Evolutionary conservation across 495 filamentous ascomycete genomes (phyloP).

Genomic region (Echria macrotheca): DNA sequence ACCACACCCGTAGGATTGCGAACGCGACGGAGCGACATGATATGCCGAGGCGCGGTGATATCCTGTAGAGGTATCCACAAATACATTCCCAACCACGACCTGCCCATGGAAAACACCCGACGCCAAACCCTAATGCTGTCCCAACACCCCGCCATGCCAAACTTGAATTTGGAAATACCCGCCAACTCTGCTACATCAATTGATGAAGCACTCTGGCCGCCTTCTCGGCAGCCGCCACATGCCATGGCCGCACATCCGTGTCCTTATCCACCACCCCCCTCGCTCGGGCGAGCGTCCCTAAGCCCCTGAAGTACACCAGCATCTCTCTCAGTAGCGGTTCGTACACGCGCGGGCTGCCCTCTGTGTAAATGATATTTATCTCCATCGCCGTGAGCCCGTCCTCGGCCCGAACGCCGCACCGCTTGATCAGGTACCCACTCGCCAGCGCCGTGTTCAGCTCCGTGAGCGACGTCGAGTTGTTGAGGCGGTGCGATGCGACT

Average conservation of each 20-base stretch:
- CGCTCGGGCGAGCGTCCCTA: conserved; percentile 66
- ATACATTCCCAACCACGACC: background rate
- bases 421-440: conserved; percentile 73
- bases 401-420: conserved; percentile 54
- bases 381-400: conserved; percentile 60
- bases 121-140: no score
- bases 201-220: conserved; percentile 53
- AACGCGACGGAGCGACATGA: no score
- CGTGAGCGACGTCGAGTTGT: conserved; percentile 56
- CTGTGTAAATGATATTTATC: conserved; percentile 60
- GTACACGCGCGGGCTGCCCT: conserved; percentile 44
- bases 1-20: no score
- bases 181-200: conserved; percentile 54
- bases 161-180: no score
- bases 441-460: conserved; percentile 61
- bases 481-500: conserved; percentile 64
- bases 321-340: conserved; percentile 66
- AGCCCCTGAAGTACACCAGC: conserved; percentile 66
- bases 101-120: no score
- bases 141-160: no score
- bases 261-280: conserved; percentile 60
- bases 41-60: no score
- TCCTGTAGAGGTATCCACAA: background rate
- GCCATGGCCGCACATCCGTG: conserved; percentile 69
- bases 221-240: conserved; percentile 74